Conservation (phyloP, 2,329 filamentous ascomycete genomes). For the Penicillium sp. region DNA sequence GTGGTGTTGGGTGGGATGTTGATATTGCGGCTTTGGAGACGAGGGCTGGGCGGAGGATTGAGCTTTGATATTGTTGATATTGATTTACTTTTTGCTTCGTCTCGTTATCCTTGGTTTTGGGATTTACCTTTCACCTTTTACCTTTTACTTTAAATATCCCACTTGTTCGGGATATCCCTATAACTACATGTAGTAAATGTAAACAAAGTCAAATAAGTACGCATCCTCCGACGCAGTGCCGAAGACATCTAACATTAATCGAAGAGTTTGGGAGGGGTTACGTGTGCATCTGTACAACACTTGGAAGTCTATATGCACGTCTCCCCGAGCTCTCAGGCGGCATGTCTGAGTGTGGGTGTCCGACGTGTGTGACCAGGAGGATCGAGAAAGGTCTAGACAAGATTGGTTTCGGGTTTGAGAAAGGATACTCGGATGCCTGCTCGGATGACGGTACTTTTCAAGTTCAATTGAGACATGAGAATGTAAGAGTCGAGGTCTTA, state of each 20-base stretch:
- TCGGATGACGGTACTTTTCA: neutral
- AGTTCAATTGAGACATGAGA: neutral
- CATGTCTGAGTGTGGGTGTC: neutral
- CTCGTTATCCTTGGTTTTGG: neutral
- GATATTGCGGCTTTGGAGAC: slow-evolving; percentile 65
- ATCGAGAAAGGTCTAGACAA: neutral
- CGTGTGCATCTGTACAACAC: slow-evolving; percentile 2
- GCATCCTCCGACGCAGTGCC: neutral
- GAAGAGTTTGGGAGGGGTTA: neutral
- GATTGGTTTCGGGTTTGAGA: neutral
- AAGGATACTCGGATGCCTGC: neutral
- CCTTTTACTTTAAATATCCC: neutral
- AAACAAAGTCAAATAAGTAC: neutral
- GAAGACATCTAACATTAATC: neutral
- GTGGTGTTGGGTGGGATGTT: slow-evolving; percentile 63
- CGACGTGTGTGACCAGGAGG: neutral
- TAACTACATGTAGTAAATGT: neutral
- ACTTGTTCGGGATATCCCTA: neutral
- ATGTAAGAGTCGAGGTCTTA: neutral
- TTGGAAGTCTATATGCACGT: neutral
- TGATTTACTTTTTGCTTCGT: neutral
- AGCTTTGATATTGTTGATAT: neutral
- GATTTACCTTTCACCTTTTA: neutral
- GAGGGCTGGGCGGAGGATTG: slow-evolving; percentile 47
- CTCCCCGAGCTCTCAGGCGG: neutral